Base-by-base conservation (phyloP, 257 asterid species). In the Scutellaria minor region DNA sequence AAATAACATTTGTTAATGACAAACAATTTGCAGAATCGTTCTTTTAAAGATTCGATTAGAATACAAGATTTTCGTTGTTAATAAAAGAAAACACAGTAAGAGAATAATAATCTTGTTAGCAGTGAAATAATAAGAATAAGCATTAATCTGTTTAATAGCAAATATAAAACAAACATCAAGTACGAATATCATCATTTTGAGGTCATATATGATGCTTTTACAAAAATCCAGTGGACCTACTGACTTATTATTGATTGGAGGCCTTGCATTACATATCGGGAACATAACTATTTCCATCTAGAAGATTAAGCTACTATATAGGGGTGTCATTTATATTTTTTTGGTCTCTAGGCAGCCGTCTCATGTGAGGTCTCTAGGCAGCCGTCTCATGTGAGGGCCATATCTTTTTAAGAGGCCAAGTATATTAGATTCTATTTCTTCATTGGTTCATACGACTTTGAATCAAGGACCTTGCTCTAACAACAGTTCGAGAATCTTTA, bases 161-260 rank as follows among this genome's bases (percentile, higher is more conserved):
- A 50, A 51, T 35, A 11, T 44, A 1, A 9, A 44, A 44, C 47
- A 6, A 6, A 50, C 14, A 5, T 8, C 54, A 37, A 61, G 12
- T 18, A 22, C 37, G 48, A 66, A 3, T 27, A 27, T 13, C 59
- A 37, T 20, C 48, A 37, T 13, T 64, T 45, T 5, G 53, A 27
- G 44, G 64, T 41, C 31, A 48, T 8, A 66, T 13, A 31, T 66
- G 48, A 66, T 66, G 47, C 60, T 50, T 24, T 48, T n/a, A 27
- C 9, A 15, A 61, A 37, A 61, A 40, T 27, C 48, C 37, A 61
- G 35, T 11, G 18, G 18, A 56, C 31, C 18, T 35, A 20, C 60
- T 54, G 60, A 54, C 60, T 54, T 31, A 54, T 54, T 31, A 54
- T 55, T 5, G 12, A 52, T 6, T 7, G 61, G 40, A 55, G 7